phyloP scores from a whole-genome alignment of 768 basidiomycete species.

The Austroboletus eburneus region DNA sequence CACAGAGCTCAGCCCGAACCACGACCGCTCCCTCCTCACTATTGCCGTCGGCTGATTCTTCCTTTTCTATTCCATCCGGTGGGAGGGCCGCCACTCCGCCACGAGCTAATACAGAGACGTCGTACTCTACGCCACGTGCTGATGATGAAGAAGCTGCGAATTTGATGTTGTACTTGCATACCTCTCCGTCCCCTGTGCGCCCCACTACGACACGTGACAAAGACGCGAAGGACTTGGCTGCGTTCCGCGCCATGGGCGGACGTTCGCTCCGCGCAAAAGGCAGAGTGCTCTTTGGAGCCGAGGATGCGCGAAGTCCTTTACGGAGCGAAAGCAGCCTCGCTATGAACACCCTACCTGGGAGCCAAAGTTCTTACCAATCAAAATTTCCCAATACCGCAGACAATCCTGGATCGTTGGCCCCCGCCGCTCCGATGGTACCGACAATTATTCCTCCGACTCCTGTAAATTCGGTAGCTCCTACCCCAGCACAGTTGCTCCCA shows the following conservation, averaged over 20 bases:
- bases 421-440: conserved; percentile 28
- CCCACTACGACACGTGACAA: conserved; percentile 42
- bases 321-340: conserved; percentile 28
- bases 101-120: conserved; percentile 27
- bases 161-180: conserved; percentile 79
- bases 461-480: conserved; percentile 21
- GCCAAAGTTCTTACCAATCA: conserved; percentile 24
- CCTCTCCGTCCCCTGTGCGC: conserved; percentile 77
- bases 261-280: conserved; percentile 52
- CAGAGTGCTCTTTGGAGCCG: conserved; percentile 55
- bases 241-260: conserved; percentile 53
- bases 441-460: conserved; percentile 34
- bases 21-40: conserved; percentile 39
- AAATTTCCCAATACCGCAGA: conserved; percentile 16
- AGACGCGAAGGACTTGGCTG: conserved; percentile 50
- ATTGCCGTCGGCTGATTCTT: conserved; percentile 37
- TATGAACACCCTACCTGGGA: conserved; percentile 23
- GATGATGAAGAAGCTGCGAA: conserved; percentile 81
- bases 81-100: conserved; percentile 35
- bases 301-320: conserved; percentile 23
- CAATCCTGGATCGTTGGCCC: conserved; percentile 16
- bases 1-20: conserved; percentile 62
- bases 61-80: conserved; percentile 26
- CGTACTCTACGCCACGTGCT: conserved; percentile 49
- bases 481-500: conserved; percentile 23